These are phyloP conservation scores for Floccularia luteovirens DNA, from an alignment of 768 basidiomycete genomes.

Conservation along the genomic window DNA sequence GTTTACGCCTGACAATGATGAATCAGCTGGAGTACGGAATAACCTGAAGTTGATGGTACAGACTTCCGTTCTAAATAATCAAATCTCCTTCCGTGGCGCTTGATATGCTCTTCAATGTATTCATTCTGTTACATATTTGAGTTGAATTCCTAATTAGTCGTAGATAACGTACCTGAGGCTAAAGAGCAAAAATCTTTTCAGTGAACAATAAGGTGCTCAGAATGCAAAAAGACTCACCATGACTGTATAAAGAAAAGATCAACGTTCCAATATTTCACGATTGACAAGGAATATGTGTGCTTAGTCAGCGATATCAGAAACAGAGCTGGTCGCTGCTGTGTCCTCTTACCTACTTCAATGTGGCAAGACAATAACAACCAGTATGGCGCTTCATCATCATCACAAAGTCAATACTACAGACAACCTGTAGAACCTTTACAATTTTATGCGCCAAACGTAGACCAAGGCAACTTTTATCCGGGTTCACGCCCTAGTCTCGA, in stretches of 20 bases:
- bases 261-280: constrained; percentile 21
- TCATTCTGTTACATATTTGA: constrained; percentile 61
- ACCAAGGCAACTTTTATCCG: constrained; percentile 55
- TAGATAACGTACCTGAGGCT: constrained; percentile 56
- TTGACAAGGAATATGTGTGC: constrained; percentile 8
- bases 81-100: constrained; percentile 91
- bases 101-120: constrained; percentile 98
- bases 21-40: neutral
- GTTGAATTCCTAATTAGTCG: no score
- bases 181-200: constrained; percentile 10
- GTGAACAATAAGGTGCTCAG: constrained; percentile 7
- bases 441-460: constrained; percentile 60
- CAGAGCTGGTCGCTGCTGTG: constrained; percentile 3
- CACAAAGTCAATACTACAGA: constrained; percentile 53
- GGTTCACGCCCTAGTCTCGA: constrained; percentile 74
- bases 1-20: constrained; percentile 56
- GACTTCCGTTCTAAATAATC: constrained; percentile 96
- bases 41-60: constrained; percentile 23
- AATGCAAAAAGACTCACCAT: constrained; percentile 28
- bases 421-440: constrained; percentile 59
- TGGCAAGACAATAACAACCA: constrained; percentile 64
- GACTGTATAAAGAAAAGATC: constrained; percentile 18
- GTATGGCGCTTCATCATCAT: constrained; percentile 57
- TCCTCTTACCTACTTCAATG: constrained; percentile 30
- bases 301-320: constrained; percentile 20